Percentiles rank a stretch among this genome's conserved stretches.
These are phyloP conservation scores for Penicillium silybi DNA, from an alignment of 495 filamentous ascomycete species.

Conservation along the genomic window DNA sequence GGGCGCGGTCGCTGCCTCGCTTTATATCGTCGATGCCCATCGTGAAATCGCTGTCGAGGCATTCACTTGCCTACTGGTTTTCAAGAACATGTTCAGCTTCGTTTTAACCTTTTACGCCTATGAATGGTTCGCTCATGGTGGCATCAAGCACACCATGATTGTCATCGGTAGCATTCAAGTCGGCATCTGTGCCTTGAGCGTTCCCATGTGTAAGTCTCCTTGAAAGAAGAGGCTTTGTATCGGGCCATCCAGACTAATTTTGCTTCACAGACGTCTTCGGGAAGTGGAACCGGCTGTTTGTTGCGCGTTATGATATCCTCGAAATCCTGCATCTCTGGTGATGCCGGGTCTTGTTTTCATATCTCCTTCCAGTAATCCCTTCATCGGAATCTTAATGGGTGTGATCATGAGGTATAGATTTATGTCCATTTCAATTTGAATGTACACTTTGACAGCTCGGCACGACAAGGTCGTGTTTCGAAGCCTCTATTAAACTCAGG, in stretches of 20 bases:
- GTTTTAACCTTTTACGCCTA: slow-evolving; percentile 78
- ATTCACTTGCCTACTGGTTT: slow-evolving; percentile 85
- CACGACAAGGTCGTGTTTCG: not conserved
- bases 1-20: slow-evolving; percentile 75
- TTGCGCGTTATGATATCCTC: slow-evolving; percentile 67
- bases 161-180: slow-evolving; percentile 73
- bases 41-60: slow-evolving; percentile 84
- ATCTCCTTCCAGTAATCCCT: not conserved
- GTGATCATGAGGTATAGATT: not conserved
- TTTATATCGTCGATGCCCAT: slow-evolving; percentile 96
- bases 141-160: slow-evolving; percentile 63
- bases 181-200: slow-evolving; percentile 63
- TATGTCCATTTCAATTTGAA: not conserved
- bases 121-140: slow-evolving; percentile 64
- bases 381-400: not conserved
- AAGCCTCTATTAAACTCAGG: not conserved
- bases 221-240: not conserved
- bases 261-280: slow-evolving; percentile 65
- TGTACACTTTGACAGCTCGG: not conserved
- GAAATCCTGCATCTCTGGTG: slow-evolving; percentile 47
- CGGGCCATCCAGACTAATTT: not conserved
- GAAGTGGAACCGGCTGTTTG: slow-evolving; percentile 71
- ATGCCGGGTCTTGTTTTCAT: not conserved
- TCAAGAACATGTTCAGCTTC: slow-evolving; percentile 92
- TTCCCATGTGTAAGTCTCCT: slow-evolving; percentile 70